Base-by-base conservation (phyloP, 371 early-diverging fungal species). In the Actinomortierella ambigua region DNA sequence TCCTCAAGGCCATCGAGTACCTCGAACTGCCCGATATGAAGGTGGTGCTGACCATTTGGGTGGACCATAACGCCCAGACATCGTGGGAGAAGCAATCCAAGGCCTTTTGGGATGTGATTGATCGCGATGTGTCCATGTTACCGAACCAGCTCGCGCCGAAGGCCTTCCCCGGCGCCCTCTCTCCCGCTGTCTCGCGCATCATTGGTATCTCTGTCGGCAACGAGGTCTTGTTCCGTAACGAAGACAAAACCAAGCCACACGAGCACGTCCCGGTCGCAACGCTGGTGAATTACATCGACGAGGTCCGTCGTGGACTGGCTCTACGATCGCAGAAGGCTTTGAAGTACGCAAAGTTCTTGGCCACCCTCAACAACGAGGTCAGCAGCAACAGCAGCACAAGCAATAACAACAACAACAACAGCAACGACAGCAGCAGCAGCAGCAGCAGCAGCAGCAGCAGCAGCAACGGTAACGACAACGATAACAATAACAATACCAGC, bases 151-250 rank as follows among this genome's bases (percentile, higher is more conserved):
- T 20, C 18, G 40, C 34, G 4, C 28, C 13, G 0, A 26, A 42
- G 22, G 17, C 41, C 15, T 8, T 43, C 17, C 27, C 49, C 20
- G 15, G 39, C 11, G 9, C 22, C 15, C 44, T 60, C 18, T 71
- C 66, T 20, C 41, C 50, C 46, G 65, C 61, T 6, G 52, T 58
- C 4, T 56, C 73, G 1, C 65, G 62, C 17, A 77, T 77, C 57
- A 69, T 62, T 11, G 80, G 78, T 0, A 61, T 77, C 52, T 80
- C 80, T 11, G 70, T 80, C 29, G 80, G 80, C 14, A 80, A 76
- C 47, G 80, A 80, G 59, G 78, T 84, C 22, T 57, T 89, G 13
- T 87, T 81, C 75, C 81, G 89, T 61, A 67, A 82, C 59, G 82
- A 85, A 39, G 75, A 77, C 50, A 68, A 68, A 28, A 62, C 64